Percentiles rank a stretch among this genome's conserved stretches.
phyloP scores from a whole-genome alignment of 208 protist genomes.

The Trypanosoma cruzi region DNA sequence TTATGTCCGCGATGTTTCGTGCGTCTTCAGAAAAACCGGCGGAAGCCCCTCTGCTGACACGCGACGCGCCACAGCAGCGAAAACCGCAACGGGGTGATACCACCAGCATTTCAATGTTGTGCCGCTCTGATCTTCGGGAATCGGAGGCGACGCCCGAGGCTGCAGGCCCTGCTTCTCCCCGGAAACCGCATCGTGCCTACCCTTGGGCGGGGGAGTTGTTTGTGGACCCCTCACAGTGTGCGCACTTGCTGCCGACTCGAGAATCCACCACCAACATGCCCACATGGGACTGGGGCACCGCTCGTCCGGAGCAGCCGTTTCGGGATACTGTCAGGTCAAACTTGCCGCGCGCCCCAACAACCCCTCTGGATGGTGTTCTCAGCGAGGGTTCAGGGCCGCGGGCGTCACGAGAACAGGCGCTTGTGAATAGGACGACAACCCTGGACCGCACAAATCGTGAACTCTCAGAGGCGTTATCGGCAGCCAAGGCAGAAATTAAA shows the following conservation, averaged over 20 bases:
- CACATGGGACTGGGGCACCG: constrained; percentile 12
- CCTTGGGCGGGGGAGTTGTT: constrained; percentile 17
- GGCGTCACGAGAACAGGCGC: constrained; percentile 29
- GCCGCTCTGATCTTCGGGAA: not conserved
- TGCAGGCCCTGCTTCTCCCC: not conserved
- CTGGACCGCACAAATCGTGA: constrained; percentile 34
- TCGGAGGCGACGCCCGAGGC: not conserved
- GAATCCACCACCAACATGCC: not conserved
- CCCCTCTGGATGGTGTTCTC: not conserved
- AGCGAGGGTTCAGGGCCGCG: constrained; percentile 3
- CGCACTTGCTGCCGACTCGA: not conserved
- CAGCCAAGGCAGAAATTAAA: constrained; percentile 18
- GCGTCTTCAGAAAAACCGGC: not conserved
- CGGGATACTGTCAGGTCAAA: not conserved
- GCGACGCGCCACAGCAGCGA: not conserved
- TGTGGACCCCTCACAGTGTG: constrained; percentile 17
- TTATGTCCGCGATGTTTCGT: constrained; percentile 37
- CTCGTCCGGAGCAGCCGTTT: not conserved
- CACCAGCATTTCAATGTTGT: not conserved
- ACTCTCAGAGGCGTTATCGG: constrained; percentile 12
- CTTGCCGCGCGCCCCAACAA: not conserved
- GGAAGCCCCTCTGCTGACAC: too few relatives aligned
- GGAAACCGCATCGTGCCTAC: constrained; percentile 6
- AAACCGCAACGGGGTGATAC: not conserved
- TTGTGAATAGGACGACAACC: constrained; percentile 20